Conservation (phyloP, 345 rosid species). For the Dimocarpus longan region DNA sequence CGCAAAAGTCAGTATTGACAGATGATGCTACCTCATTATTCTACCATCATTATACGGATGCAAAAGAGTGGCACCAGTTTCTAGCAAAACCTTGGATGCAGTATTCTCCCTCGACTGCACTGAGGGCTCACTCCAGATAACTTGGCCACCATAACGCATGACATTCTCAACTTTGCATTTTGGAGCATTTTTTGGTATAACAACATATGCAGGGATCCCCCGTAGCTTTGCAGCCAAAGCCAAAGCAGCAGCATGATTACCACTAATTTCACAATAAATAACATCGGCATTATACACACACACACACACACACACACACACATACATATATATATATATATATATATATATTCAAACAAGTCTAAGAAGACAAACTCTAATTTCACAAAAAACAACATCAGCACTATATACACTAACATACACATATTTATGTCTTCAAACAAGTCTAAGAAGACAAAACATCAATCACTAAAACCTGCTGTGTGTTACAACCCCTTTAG, state of each 20-base stretch:
- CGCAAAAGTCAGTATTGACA: slow-evolving; percentile 5
- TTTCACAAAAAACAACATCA: slow-evolving; percentile 3
- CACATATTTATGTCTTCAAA: not conserved
- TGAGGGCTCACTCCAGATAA: slow-evolving; percentile 70
- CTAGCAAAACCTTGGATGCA: slow-evolving; percentile 61
- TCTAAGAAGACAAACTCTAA: not conserved
- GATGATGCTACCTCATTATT: slow-evolving; percentile 60
- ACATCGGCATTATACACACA: slow-evolving; percentile 9
- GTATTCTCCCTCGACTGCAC: slow-evolving; percentile 67
- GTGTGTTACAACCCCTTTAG: slow-evolving; percentile 88
- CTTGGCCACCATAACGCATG: slow-evolving; percentile 75
- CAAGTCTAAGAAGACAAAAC: not conserved
- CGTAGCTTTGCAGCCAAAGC: slow-evolving; percentile 82
- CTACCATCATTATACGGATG: slow-evolving; percentile 81
- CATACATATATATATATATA: no score
- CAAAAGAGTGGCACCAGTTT: slow-evolving; percentile 80
- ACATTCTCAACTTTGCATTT: slow-evolving; percentile 88
- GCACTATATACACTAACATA: not conserved
- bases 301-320: no score
- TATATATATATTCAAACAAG: not conserved
- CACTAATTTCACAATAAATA: slow-evolving; percentile 43
- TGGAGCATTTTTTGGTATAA: slow-evolving; percentile 87
- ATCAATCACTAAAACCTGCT: slow-evolving; percentile 62
- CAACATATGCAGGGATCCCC: slow-evolving; percentile 72
- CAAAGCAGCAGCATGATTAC: slow-evolving; percentile 97